Evolutionary conservation across 2,329 filamentous ascomycete genomes (phyloP), one percentile per base, ranked within the genome.

Genomic region (Aspergillus fumigatus): DNA sequence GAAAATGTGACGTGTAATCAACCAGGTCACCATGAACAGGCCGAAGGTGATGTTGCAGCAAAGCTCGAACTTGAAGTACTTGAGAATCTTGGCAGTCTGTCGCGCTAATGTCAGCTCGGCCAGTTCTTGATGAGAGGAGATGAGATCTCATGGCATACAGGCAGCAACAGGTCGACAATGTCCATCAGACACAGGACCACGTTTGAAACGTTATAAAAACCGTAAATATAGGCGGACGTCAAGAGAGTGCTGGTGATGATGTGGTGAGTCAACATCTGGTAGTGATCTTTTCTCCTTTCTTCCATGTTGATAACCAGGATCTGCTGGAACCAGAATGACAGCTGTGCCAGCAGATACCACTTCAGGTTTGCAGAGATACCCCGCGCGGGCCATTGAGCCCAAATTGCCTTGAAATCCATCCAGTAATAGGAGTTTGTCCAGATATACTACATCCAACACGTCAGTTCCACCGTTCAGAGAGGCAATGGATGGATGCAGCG

Each of bases 191-290:
- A 88, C 51, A 99, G 79, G 59, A 97, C 91, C 50, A 96, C 82
- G 68, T 92, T 94, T 54, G 91, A 93, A 27, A 96, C 90, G 49
- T 89, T 88, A 55, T 88, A 95, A 70, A 91, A 87, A 69, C 93
- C 87, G 72, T 95, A 96, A 63, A 86, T 84, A 73, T 97, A 97
- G 62, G 89, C 93, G 32, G 86, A 83, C 56, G 86, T 86, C 62
- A 99, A 86, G 48, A 99, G 84, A 4, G 81, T 79, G 67, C 87
- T 90, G 21, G 94, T 99, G 71, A 97, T 86, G 70, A 97, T 84
- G 77, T 99, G 94, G 74, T 97, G 94, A 19, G 86, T 88, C 64
- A 97, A 86, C 94, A 97, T 97, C 75, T 97, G 93, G 79, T 86
- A 89, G 75, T 97, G 88, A 67, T 99, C 94, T 77, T 97, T 97